Base-by-base conservation (phyloP, 495 filamentous ascomycete genomes). In the Lepraria neglecta region DNA sequence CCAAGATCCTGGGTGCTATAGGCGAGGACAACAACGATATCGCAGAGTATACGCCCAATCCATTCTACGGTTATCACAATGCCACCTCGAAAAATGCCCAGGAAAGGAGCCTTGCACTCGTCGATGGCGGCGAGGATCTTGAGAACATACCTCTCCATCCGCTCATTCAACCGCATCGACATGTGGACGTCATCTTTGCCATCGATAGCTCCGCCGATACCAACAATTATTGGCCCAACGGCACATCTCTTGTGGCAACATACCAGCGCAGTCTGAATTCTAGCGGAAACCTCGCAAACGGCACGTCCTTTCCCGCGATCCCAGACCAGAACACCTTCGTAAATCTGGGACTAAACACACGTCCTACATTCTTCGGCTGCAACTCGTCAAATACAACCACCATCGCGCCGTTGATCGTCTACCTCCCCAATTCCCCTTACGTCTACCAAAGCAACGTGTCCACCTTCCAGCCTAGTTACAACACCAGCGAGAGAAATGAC, bases 341-440 rank as follows among this genome's bases (percentile, higher is more conserved):
- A 65, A 91, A 94, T 73, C 81, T 88, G 0, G 88, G 88, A 28
- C 78, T 97, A 12, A 97, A 96, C 81, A 83, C 75, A 58, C 83
- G 81, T 4, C 94, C 92, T 0, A 90, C 91, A 9, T 96, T 97
- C 78, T 97, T 97, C 74, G 92, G 92, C 61, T 97, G 92, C 77
- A 75, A 92, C 74, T 77, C 76, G 46, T 72, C 75, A 60, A 95
- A 95, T 73, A 78, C 84, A 53, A 81, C 84, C 5, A 31, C 61
- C 3, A 64, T 65, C 4, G 72, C 71, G 40, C 92, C 92, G 0
- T 67, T 97, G 38, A 72, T 97, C 63, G 88, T 97, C 62, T 97
- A 97, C 73, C 66, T 97, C n/a, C 88, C 92, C 56, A 96, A 96
- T 71, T 74, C 80, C 15, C 92, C 92, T 0, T 96, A 94, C 74